phyloP scores from a whole-genome alignment of 495 filamentous ascomycete species.

The Pyrenopolyporus hunteri region DNA sequence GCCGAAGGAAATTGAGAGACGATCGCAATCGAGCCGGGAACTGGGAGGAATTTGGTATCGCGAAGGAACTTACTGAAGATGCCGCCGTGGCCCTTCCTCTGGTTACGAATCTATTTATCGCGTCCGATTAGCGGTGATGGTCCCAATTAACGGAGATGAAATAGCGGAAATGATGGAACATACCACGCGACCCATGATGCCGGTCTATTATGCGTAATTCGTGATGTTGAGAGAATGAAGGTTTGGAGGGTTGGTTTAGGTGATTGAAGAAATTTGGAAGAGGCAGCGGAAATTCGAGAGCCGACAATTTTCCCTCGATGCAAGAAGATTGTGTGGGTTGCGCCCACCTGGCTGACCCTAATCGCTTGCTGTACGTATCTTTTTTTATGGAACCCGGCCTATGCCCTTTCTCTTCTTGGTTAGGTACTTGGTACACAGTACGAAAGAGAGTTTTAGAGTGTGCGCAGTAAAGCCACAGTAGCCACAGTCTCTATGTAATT shows the following conservation, averaged over 20 bases:
- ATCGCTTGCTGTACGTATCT: slow-evolving; percentile 36
- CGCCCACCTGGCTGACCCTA: slow-evolving; percentile 41
- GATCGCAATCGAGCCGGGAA: slow-evolving; percentile 22
- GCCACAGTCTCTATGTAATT: no score
- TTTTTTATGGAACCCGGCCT: slow-evolving; percentile 3
- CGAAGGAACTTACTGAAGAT: slow-evolving; percentile 84
- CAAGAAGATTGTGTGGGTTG: slow-evolving; percentile 42
- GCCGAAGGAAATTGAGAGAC: slow-evolving; percentile 9
- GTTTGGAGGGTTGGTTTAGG: slow-evolving; percentile 31
- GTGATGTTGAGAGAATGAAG: slow-evolving; percentile 36
- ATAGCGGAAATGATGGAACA: slow-evolving; percentile 44
- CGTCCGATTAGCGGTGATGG: slow-evolving; percentile 28
- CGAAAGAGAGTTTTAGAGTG: no score
- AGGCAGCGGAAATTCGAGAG: slow-evolving; percentile 36
- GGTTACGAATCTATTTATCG: slow-evolving; percentile 76
- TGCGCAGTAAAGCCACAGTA: no score
- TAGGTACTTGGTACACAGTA: no score
- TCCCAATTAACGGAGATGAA: background rate
- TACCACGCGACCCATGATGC: slow-evolving; percentile 60
- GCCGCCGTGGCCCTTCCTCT: slow-evolving; percentile 96
- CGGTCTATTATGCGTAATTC: slow-evolving; percentile 45
- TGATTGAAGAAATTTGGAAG: slow-evolving; percentile 39
- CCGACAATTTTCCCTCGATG: slow-evolving; percentile 44
- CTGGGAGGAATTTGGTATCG: background rate
- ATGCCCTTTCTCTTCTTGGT: background rate